These are phyloP conservation scores for Phaseolus coccineus DNA, from an alignment of 331 rosid genomes.

Conservation along the genomic window DNA sequence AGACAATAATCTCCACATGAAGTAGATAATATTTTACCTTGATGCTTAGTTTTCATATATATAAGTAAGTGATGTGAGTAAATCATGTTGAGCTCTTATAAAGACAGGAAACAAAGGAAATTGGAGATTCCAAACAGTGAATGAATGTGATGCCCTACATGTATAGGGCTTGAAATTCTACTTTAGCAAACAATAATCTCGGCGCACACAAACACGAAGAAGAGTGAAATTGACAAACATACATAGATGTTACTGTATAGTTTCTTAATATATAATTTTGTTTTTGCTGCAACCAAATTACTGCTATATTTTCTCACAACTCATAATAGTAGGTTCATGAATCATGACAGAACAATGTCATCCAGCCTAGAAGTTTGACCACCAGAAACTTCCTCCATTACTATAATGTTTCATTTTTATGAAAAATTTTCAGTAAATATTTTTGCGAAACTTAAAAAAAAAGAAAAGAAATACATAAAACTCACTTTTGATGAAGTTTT, in stretches of 20 bases:
- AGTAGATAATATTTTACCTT: background rate
- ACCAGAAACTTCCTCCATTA: slow-evolving; percentile 9
- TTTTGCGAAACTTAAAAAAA: too few species aligned
- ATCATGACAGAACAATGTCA: slow-evolving; percentile 24
- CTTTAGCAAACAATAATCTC: slow-evolving; percentile 13
- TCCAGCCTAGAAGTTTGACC: slow-evolving; percentile 40
- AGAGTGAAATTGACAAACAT: slow-evolving; percentile 17
- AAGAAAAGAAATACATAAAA: too few species aligned
- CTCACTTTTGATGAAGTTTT: too few species aligned
- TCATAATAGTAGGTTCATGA: slow-evolving; percentile 34
- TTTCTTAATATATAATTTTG: slow-evolving; percentile 1
- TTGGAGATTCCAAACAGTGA: background rate
- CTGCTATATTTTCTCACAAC: slow-evolving; percentile 6
- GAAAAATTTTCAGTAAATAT: too few species aligned
- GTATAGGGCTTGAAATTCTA: background rate
- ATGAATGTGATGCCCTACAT: slow-evolving; percentile 23
- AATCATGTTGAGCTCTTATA: background rate
- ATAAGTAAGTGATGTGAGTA: background rate
- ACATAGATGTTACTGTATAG: slow-evolving; percentile 14
- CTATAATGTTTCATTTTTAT: too few species aligned
- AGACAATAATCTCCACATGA: background rate
- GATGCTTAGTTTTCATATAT: background rate
- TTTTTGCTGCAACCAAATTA: background rate
- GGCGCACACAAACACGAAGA: background rate
- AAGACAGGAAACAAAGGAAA: background rate